Evolutionary conservation across 768 basidiomycete genomes (phyloP).

Genomic region (Naganishia vishniacii): DNA sequence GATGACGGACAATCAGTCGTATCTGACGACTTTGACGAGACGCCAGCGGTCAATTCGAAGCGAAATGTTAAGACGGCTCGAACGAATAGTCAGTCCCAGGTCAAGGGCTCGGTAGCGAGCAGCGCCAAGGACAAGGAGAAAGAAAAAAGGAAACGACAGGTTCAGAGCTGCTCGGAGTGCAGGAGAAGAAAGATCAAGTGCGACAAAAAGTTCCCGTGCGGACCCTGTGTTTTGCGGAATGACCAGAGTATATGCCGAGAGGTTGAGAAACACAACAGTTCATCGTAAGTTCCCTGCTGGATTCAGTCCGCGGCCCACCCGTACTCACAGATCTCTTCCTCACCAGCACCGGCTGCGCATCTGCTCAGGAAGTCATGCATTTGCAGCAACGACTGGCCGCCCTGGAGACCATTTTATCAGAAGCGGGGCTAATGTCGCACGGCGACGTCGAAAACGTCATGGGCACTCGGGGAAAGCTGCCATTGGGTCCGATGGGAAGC

Average conservation of each 20-base stretch:
- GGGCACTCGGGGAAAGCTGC: constrained; percentile 22
- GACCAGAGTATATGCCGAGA: constrained; percentile 46
- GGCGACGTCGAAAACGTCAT: constrained; percentile 41
- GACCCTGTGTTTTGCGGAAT: constrained; percentile 42
- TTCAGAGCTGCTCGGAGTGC: constrained; percentile 48
- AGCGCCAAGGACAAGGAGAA: constrained; percentile 34
- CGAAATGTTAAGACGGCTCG: neutral
- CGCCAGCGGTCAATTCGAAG: neutral
- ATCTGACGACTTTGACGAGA: constrained; percentile 14
- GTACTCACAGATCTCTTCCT: neutral
- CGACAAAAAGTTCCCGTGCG: constrained; percentile 48
- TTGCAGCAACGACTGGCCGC: constrained; percentile 43
- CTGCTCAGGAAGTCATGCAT: constrained; percentile 38
- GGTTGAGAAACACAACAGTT: constrained; percentile 35
- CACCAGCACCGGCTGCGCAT: constrained; percentile 31
- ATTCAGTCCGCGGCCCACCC: neutral
- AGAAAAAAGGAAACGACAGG: constrained; percentile 43
- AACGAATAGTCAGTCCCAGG: constrained; percentile 12
- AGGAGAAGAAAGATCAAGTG: constrained; percentile 49
- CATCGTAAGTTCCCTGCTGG: constrained; percentile 34
- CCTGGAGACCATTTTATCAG: constrained; percentile 41
- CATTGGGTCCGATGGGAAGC: constrained; percentile 10
- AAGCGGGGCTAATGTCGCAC: constrained; percentile 36
- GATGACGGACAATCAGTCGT: constrained; percentile 15
- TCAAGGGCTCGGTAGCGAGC: neutral